Evolutionary conservation across 495 filamentous ascomycete species (phyloP), one percentile per base, ranked within the genome.

Genomic region (Hypoxylon subgilvum): DNA sequence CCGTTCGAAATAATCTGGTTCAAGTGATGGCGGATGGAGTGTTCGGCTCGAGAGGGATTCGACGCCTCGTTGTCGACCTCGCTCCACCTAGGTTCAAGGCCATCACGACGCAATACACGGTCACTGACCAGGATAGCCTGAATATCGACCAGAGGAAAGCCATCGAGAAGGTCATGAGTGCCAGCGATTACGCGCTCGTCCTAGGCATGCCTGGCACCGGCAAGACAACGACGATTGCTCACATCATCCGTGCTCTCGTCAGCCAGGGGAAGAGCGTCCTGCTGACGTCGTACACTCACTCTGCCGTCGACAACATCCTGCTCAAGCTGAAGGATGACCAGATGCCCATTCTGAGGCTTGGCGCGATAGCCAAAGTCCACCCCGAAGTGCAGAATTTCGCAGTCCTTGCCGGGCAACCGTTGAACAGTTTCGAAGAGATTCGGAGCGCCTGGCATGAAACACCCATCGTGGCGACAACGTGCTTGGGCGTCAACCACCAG

Each of bases 121-220:
- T 79, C 8, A 65, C 87, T 6, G 80, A 76, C 35, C 79, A 80
- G 39, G 79, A 79, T 39, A 80, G 74, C 42, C 79, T 98, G 36
- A 98, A 98, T 59, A 78, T 87, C 9, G 94, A 97, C 63, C 94
- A 98, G 69, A 86, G 80, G 55, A 79, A 79, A 38, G 94, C 94
- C 0, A 89, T 97, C 44, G 80, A 89, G 63, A 97, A 97, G 67
- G 92, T 96, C 41, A 93, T 97, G 91, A 90, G 85, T 69, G 94
- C 94, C 9, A 82, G 86, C 52, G 91, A 98, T 72, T 98, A 97
- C 71, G 93, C 94, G 4, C 82, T 98, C 12, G 90, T 97, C 4
- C 84, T 97, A 4, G 94, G 94, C 12, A 97, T 98, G 94, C 94
- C 94, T 1, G 94, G 94, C 7, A 98, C 94, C 7, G 94, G 94